Evolutionary conservation across 2,329 filamentous ascomycete genomes (phyloP).

Genomic region (Fusarium praegraminearum): DNA sequence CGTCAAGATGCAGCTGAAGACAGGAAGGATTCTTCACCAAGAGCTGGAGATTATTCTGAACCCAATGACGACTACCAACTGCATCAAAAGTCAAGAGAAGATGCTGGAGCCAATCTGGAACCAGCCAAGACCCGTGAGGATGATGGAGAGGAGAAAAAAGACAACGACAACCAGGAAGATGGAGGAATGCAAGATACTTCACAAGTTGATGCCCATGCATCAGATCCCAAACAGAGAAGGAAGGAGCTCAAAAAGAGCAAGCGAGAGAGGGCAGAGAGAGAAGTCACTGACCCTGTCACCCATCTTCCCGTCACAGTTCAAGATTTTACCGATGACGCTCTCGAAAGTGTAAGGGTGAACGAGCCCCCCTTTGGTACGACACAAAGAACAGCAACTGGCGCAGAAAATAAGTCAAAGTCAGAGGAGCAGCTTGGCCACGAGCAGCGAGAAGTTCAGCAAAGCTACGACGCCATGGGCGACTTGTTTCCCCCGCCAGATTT

Average conservation of each 20-base stretch:
- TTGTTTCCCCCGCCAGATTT: conserved; percentile 64
- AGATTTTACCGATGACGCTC: conserved; percentile 74
- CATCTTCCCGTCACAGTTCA: conserved; percentile 76
- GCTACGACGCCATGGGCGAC: conserved; percentile 56
- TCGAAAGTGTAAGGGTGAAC: conserved; percentile 55
- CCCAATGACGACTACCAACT: conserved; percentile 17
- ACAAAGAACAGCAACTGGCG: conserved; percentile 55
- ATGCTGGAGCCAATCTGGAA: conserved; percentile 17
- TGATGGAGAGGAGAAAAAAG: conserved; percentile 13
- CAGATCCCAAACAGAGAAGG: conserved; percentile 61
- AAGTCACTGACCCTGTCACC: conserved; percentile 79
- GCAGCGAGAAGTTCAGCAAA: conserved; percentile 52
- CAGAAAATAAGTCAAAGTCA: conserved; percentile 55
- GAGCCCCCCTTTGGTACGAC: conserved; percentile 52
- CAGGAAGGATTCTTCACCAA: conserved; percentile 39
- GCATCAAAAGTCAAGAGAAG: conserved; percentile 33
- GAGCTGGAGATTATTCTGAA: conserved; percentile 9
- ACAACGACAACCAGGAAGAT: conserved; percentile 2
- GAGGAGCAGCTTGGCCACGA: conserved; percentile 55
- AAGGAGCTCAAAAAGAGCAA: conserved; percentile 62
- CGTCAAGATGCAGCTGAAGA: conserved; percentile 56
- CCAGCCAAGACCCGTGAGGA: conserved; percentile 21
- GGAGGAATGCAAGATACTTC: conserved; percentile 51
- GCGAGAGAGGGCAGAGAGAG: conserved; percentile 61
- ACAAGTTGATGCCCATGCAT: conserved; percentile 51